Evolutionary conservation across 495 filamentous ascomycete genomes (phyloP).

Genomic region (Podospora bellae-mahoneyi): DNA sequence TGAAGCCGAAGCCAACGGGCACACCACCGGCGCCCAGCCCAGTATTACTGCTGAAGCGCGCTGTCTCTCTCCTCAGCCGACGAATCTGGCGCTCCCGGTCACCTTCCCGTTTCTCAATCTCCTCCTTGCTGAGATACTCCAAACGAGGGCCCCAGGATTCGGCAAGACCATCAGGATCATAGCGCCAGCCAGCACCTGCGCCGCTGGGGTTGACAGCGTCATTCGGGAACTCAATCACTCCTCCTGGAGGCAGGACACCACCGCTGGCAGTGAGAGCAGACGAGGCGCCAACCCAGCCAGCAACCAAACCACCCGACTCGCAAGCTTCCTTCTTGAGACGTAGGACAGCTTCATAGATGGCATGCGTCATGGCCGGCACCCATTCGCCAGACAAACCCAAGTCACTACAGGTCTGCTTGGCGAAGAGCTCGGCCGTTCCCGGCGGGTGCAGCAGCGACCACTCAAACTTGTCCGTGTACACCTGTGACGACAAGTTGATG

Average conservation of each 20-base stretch:
- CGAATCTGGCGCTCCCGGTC: conserved; percentile 90
- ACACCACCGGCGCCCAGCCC: conserved; percentile 61
- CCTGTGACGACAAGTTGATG: conserved; percentile 85
- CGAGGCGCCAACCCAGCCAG: conserved; percentile 52
- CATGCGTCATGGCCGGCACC: conserved; percentile 89
- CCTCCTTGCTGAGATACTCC: conserved; percentile 84
- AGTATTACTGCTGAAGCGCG: conserved; percentile 79
- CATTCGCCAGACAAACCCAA: conserved; percentile 87
- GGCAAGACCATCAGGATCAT: conserved; percentile 83
- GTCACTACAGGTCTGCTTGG: conserved; percentile 86
- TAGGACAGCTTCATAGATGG: conserved; percentile 93
- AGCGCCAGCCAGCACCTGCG: conserved; percentile 84
- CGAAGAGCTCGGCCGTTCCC: conserved; percentile 88
- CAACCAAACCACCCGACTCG: conserved; percentile 77
- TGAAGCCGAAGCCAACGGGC: conserved; percentile 55
- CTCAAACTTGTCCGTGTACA: conserved; percentile 97
- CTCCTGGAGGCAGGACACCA: conserved; percentile 27
- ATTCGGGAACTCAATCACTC: conserved; percentile 70
- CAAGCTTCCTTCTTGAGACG: conserved; percentile 94
- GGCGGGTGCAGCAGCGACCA: conserved; percentile 94
- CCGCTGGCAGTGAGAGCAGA: conserved; percentile 45
- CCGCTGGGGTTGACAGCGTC: conserved; percentile 62
- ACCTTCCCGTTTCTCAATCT: conserved; percentile 96
- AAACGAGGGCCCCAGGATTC: conserved; percentile 95
- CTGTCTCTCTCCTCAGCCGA: conserved; percentile 83